Base-by-base conservation (phyloP, 2,329 filamentous ascomycete species). In the Malbranchea cinnamomea region DNA sequence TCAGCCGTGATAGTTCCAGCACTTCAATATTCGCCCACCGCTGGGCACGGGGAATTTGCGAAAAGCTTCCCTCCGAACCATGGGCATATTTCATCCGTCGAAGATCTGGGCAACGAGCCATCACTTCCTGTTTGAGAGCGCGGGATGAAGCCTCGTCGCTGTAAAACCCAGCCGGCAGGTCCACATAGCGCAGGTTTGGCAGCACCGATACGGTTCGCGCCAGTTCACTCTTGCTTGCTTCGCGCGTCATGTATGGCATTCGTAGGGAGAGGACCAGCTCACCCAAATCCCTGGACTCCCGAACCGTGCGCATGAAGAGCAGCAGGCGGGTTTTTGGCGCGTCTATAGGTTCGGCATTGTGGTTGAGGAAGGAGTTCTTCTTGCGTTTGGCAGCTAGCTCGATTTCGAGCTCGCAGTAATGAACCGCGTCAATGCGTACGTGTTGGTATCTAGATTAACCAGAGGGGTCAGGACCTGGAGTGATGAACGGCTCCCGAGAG, bases 221-320 rank as follows among this genome's bases (percentile, higher is more conserved):
- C 28, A 94, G 68, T 39, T 87, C 80, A 31, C 79, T 69, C 50
- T 89, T 83, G 50, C 71, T 79, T 1, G 80, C 80, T 59, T 94
- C 83, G 34, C 87, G 74, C 31, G 87, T 77, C 87, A 94, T 94
- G 54, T 93, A 94, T 5, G 87, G 83, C 35, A 83, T 74, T 61
- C 93, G 92, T 46, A 95, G 64, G 44, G 77, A 84, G 46, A 76
- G 60, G 4, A 93, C 81, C 23, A 72, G 62, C 32, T 68, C 62
- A 19, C 77, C 83, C 26, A 92, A 53, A 27, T 59, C 71, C 13
- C 73, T 69, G 37, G 84, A 77, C 28, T 87, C 79, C 38, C 84
- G 74, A 28, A 94, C 71, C 1, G 84, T 83, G 37, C 83, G 73
- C 49, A 78, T 80, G 26, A 95, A 68, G 33, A 93, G 67, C 44